These are phyloP conservation scores for Cyberlindnera mrakii DNA, from an alignment of 805 yeast genomes.

Conservation along the genomic window DNA sequence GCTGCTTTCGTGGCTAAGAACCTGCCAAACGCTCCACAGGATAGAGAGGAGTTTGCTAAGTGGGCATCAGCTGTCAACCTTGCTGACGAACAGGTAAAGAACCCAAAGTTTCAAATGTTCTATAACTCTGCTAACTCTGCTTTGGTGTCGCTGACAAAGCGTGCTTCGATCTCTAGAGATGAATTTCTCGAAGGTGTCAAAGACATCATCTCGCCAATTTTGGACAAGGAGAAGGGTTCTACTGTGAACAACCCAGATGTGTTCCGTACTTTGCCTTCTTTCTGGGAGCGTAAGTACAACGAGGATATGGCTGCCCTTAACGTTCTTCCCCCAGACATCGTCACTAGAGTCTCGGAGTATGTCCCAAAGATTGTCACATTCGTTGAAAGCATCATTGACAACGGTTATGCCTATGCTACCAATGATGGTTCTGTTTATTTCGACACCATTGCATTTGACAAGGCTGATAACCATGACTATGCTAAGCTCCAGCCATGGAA, in stretches of 20 bases:
- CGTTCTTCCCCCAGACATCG: constrained; percentile 76
- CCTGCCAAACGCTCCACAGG: constrained; percentile 37
- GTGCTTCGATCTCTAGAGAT: constrained; percentile 22
- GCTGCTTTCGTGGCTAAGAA: constrained; percentile 46
- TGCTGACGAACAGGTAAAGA: constrained; percentile 40
- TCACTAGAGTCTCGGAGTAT: constrained; percentile 93
- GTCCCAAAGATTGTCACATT: constrained; percentile 85
- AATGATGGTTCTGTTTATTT: constrained; percentile 94
- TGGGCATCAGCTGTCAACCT: constrained; percentile 52
- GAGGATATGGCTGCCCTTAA: constrained; percentile 81
- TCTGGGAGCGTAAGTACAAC: constrained; percentile 83
- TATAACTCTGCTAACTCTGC: constrained; percentile 56
- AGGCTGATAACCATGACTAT: constrained; percentile 65
- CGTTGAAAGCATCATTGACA: constrained; percentile 65
- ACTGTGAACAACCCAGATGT: constrained; percentile 79
- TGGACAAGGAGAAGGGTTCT: constrained; percentile 70
- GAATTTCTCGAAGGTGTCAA: constrained; percentile 49
- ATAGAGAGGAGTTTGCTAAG: constrained; percentile 32
- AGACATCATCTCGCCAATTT: constrained; percentile 66
- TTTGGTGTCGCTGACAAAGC: constrained; percentile 34
- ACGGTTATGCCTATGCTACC: constrained; percentile 82
- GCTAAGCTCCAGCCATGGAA: constrained; percentile 99
- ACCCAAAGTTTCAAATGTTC: constrained; percentile 89
- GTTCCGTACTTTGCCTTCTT: constrained; percentile 76
- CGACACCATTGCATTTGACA: constrained; percentile 80